A percentile compares a stretch with the other conserved stretches of the same genome.
These are phyloP conservation scores for Pichia deserticola DNA, from an alignment of 805 yeast genomes.

Conservation along the genomic window DNA sequence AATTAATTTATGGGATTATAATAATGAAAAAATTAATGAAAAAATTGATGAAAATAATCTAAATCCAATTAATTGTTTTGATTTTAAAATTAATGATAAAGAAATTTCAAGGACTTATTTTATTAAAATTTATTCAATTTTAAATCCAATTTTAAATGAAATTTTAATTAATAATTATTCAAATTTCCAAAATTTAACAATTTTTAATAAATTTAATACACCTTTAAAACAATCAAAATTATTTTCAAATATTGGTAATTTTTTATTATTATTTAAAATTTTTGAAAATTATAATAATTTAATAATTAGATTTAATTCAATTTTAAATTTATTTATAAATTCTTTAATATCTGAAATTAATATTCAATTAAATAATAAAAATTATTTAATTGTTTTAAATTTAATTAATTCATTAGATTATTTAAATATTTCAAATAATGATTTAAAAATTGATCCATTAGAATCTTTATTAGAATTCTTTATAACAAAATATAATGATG, in stretches of 20 bases:
- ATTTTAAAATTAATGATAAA: constrained; percentile 17
- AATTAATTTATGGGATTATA: constrained; percentile 21
- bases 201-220: constrained; percentile 24
- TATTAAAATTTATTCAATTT: constrained; percentile 20
- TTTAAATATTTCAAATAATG: constrained; percentile 20
- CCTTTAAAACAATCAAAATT: constrained; percentile 27
- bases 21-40: not conserved
- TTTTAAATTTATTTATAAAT: constrained; percentile 62
- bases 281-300: constrained; percentile 20
- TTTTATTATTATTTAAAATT: constrained; percentile 20
- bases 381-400: constrained; percentile 32
- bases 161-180: constrained; percentile 27
- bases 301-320: constrained; percentile 37
- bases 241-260: constrained; percentile 24
- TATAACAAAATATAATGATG: constrained; percentile 24
- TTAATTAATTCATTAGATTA: constrained; percentile 22
- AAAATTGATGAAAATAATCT: constrained; percentile 6
- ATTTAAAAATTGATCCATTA: constrained; percentile 30
- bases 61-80: constrained; percentile 23
- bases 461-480: constrained; percentile 30
- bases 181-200: constrained; percentile 25
- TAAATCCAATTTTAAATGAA: constrained; percentile 26
- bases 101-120: constrained; percentile 21
- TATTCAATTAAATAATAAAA: constrained; percentile 40
- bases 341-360: constrained; percentile 67